Evolutionary conservation across 306 rosid species (phyloP).

Genomic region (Lathyrus tuberosus): DNA sequence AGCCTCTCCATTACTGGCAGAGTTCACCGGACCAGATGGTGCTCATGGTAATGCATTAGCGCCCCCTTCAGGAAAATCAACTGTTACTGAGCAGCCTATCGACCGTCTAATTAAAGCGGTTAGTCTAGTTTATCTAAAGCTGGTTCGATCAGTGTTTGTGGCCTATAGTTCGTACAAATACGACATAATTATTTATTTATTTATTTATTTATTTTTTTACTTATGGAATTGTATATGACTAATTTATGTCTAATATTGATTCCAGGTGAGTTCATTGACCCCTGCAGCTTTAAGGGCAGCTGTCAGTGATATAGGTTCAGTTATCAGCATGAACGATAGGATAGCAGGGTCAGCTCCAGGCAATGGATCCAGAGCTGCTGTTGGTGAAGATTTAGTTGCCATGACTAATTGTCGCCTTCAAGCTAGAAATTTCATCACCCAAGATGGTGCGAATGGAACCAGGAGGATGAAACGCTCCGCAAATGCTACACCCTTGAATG

Average conservation of each 20-base stretch:
- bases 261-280: conserved; percentile 89
- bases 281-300: conserved; percentile 72
- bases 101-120: conserved; percentile 91
- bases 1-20: conserved; percentile 97
- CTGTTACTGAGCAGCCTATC: conserved; percentile 81
- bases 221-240: conserved; percentile 27
- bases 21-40: conserved; percentile 77
- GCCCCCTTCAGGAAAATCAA: conserved; percentile 71
- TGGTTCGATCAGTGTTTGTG: conserved; percentile 13
- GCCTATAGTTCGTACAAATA: conserved; percentile 14
- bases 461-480: conserved; percentile 91
- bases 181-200: not conserved
- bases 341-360: conserved; percentile 99
- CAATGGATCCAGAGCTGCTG: conserved; percentile 98
- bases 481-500: conserved; percentile 88
- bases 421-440: conserved; percentile 77
- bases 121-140: conserved; percentile 49
- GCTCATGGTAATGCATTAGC: conserved; percentile 63
- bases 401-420: conserved; percentile 97
- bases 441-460: conserved; percentile 83
- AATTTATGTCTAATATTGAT: conserved; percentile 34
- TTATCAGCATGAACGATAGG: conserved; percentile 90
- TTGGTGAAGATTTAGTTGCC: conserved; percentile 96
- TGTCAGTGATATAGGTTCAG: conserved; percentile 88
- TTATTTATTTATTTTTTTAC: not conserved